Base-by-base conservation (phyloP, 768 basidiomycete species). In the Suillus variegatus region DNA sequence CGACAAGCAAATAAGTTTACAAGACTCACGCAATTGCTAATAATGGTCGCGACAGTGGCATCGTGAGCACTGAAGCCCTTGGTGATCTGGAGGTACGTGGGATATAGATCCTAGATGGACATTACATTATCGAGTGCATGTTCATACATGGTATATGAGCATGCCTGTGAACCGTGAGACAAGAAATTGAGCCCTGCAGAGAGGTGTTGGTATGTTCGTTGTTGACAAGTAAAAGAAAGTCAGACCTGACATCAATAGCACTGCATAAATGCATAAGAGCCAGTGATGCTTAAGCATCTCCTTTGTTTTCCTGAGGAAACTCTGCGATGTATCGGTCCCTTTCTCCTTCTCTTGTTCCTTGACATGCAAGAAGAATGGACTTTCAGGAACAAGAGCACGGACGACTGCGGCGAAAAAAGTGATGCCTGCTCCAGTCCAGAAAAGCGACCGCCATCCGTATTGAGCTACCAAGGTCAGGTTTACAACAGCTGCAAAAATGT, bases 251-350 rank as follows among this genome's bases (percentile, higher is more conserved):
- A 95, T 93, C 63, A 95, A 83, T 60, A 94, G 78, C 28, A 95
- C 84, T 1, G 91, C 91, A 71, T 95, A 96, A 57, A 95, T 87
- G 73, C 91, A 94, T 40, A 92, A 74, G 16, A 87, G 68, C 94
- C 94, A 97, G 72, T 97, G 93, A 16, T 71, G 76, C 79, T 85
- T 92, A 44, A 96, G 78, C 93, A 96, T 97, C 62, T 78, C 79
- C 65, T 84, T 82, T 0, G 88, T 86, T 75, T 95, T 92, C 62
- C 76, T 82, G 12, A 95, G 46, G 82, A 98, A 98, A 1, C 91
- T 92, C 62, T 83, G 71, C 16, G 72, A 68, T 2, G 80, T 72
- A 1, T 65, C 70, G 9, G 74, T 66, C 4, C 84, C 83, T 4
- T 52, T 69, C 14, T 79, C 84, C 52, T 69, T 80, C 68, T 87